These are phyloP conservation scores for Hortaea sp. DNA, from an alignment of 2,329 filamentous ascomycete genomes.

Conservation along the genomic window DNA sequence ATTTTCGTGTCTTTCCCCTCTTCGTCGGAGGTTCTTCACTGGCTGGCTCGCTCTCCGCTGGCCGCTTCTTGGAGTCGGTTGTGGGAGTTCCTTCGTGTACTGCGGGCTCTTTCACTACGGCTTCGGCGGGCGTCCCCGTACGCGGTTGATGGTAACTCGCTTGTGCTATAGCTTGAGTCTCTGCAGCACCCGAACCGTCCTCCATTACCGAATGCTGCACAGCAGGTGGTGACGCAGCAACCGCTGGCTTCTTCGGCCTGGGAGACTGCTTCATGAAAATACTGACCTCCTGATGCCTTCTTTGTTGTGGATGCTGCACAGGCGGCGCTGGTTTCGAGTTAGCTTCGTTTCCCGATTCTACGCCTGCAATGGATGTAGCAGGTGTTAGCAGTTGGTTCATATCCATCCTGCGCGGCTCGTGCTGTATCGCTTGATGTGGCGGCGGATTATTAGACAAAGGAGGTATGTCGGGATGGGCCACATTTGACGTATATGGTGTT, in stretches of 20 bases:
- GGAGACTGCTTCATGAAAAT: conserved; percentile 4
- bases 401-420: conserved; percentile 19
- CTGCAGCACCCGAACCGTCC: not conserved
- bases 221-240: conserved; percentile 1
- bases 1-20: conserved; percentile 18
- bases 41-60: conserved; percentile 8
- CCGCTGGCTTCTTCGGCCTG: conserved; percentile 3
- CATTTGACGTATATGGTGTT: conserved; percentile 3
- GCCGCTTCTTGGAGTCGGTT: conserved; percentile 13
- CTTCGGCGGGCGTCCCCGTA: not conserved
- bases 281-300: conserved; percentile 1
- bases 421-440: conserved; percentile 9
- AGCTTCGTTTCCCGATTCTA: not conserved
- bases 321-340: not conserved
- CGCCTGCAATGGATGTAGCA: conserved; percentile 6
- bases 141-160: not conserved
- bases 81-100: not conserved
- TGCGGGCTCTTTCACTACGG: not conserved
- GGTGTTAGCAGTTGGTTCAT: conserved; percentile 22
- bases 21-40: conserved; percentile 18
- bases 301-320: not conserved
- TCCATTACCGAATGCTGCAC: not conserved
- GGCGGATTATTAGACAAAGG: conserved; percentile 16
- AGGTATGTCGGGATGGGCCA: conserved; percentile 4
- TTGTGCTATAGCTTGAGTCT: not conserved